These are phyloP conservation scores for Scheffersomyces parashehatae DNA, from an alignment of 1,139 yeast species.

Conservation along the genomic window DNA sequence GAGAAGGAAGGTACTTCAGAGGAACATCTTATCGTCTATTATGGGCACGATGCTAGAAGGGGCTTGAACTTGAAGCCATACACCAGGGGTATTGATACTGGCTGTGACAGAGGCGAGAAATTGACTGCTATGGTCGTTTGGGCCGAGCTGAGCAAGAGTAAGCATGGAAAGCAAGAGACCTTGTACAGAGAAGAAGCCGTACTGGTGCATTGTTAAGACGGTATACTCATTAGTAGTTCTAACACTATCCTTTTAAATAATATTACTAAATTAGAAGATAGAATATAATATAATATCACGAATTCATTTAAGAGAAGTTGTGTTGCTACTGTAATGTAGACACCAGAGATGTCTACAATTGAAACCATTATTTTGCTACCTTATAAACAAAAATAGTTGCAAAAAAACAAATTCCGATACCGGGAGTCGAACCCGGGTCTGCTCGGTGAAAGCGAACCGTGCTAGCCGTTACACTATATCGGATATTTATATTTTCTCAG, in stretches of 20 bases:
- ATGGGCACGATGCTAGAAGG: slow-evolving; percentile 86
- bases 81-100: slow-evolving; percentile 79
- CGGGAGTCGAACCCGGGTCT: slow-evolving; percentile 85
- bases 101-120: slow-evolving; percentile 75
- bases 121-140: slow-evolving; percentile 66
- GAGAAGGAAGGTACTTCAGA: slow-evolving; percentile 19
- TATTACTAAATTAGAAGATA: too few relatives aligned
- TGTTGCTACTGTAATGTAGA: too few relatives aligned
- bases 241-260: too few relatives aligned
- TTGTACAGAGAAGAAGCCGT: slow-evolving; percentile 26
- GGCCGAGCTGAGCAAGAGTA: slow-evolving; percentile 18
- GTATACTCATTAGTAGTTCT: not conserved
- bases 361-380: not conserved
- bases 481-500: slow-evolving; percentile 31
- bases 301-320: not conserved
- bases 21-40: slow-evolving; percentile 56
- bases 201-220: slow-evolving; percentile 20
- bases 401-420: slow-evolving; percentile 51
- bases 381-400: not conserved
- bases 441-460: slow-evolving; percentile 85
- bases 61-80: slow-evolving; percentile 68
- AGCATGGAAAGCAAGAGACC: slow-evolving; percentile 11
- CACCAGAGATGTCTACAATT: too few relatives aligned
- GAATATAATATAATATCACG: too few relatives aligned
- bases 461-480: slow-evolving; percentile 83